phyloP scores from a whole-genome alignment of 2,329 filamentous ascomycete genomes.

The Alternaria ventricosa region DNA sequence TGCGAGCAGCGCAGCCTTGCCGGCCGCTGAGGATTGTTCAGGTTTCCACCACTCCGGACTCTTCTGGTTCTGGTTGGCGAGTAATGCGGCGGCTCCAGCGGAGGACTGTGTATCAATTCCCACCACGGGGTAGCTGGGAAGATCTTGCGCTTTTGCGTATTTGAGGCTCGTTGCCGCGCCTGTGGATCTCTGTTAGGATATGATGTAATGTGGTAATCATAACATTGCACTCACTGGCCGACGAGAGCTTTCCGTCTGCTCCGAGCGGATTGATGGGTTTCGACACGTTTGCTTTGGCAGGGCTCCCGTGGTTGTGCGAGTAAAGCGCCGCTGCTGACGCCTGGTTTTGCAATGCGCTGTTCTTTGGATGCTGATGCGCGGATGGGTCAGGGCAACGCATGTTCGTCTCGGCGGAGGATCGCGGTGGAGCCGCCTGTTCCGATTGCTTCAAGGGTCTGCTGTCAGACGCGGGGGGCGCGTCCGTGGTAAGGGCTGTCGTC shows the following conservation, averaged over 20 bases:
- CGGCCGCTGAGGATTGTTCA: constrained; percentile 62
- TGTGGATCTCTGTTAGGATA: constrained; percentile 39
- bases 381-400: constrained; percentile 54
- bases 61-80: constrained; percentile 75
- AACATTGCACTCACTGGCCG: constrained; percentile 56
- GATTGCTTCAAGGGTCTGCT: constrained; percentile 27
- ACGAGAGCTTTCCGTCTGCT: constrained; percentile 62
- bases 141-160: constrained; percentile 73
- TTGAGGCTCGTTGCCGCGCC: constrained; percentile 69
- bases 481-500: constrained; percentile 29
- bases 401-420: constrained; percentile 20
- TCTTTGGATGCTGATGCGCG: constrained; percentile 44
- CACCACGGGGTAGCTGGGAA: constrained; percentile 75
- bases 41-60: constrained; percentile 71
- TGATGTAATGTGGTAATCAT: not conserved
- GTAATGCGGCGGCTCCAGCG: constrained; percentile 74
- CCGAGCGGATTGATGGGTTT: constrained; percentile 51
- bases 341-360: constrained; percentile 52
- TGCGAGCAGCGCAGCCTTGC: constrained; percentile 64
- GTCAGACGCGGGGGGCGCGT: constrained; percentile 28
- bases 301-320: constrained; percentile 52
- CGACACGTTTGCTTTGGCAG: constrained; percentile 28
- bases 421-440: constrained; percentile 29
- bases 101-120: constrained; percentile 67
- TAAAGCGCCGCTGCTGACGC: constrained; percentile 69